Percentiles rank a stretch among this genome's conserved stretches.
Conservation (phyloP, 805 yeast species). For the Monosporozyma aerobia region DNA sequence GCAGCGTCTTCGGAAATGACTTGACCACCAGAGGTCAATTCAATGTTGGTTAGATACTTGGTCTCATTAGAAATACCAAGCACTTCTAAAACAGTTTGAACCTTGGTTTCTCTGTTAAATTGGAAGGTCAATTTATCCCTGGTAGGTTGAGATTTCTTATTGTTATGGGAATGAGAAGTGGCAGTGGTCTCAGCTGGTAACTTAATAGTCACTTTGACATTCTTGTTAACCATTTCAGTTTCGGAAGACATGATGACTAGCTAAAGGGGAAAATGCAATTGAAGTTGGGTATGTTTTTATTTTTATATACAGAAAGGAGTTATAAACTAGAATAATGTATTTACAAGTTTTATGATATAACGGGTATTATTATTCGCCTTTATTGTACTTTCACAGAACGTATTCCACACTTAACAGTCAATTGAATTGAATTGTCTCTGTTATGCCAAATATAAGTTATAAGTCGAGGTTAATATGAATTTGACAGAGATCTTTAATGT, state of each 20-base stretch:
- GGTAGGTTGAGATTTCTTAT: conserved; percentile 8
- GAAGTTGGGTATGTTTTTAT: background rate
- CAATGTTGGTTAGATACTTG: conserved; percentile 24
- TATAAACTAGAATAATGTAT: background rate
- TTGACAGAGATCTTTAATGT: background rate
- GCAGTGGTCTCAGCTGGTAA: conserved; percentile 10
- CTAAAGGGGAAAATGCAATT: background rate
- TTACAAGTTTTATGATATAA: background rate
- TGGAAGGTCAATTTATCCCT: conserved; percentile 16
- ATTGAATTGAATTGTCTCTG: background rate
- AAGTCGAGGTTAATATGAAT: background rate
- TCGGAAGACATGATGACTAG: background rate
- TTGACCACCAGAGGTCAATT: conserved; percentile 14
- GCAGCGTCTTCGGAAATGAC: conserved; percentile 12
- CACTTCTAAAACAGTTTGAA: conserved; percentile 20
- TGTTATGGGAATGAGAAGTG: background rate
- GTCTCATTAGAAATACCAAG: conserved; percentile 20
- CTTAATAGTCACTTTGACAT: conserved; percentile 15
- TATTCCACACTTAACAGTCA: background rate
- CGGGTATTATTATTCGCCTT: background rate
- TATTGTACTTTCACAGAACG: background rate
- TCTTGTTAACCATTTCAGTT: background rate
- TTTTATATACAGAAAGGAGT: background rate
- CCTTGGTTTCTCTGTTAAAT: conserved; percentile 19
- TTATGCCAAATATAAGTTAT: background rate